Percentiles rank a stretch among this genome's conserved stretches.
Conservation (phyloP, 1,284 basidiomycete species). For the Kalmanozyma brasiliensis region DNA sequence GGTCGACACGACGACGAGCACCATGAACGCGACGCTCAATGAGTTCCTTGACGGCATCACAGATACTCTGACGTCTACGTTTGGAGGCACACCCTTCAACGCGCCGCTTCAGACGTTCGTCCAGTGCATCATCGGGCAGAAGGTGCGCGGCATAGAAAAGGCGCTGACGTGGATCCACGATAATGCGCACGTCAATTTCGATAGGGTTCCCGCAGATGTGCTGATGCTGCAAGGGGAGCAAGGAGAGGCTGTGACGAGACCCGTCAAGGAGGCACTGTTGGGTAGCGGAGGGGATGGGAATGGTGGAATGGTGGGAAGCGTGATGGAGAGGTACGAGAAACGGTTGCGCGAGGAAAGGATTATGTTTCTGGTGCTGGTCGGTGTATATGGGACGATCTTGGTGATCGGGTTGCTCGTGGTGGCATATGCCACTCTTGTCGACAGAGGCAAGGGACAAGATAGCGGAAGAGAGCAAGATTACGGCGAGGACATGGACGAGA, state of each 20-base stretch:
- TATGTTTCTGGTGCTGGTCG: slow-evolving; percentile 84
- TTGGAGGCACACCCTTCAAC: slow-evolving; percentile 71
- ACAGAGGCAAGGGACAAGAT: not conserved
- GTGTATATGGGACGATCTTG: slow-evolving; percentile 80
- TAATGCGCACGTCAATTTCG: slow-evolving; percentile 82
- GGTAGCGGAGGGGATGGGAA: slow-evolving; percentile 69
- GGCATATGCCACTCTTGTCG: slow-evolving; percentile 68
- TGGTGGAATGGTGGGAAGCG: slow-evolving; percentile 76
- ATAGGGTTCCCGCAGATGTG: slow-evolving; percentile 77
- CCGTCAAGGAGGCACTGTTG: slow-evolving; percentile 26
- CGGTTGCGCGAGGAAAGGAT: slow-evolving; percentile 81
- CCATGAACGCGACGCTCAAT: slow-evolving; percentile 76
- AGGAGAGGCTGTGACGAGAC: slow-evolving; percentile 75
- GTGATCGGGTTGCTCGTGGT: slow-evolving; percentile 77
- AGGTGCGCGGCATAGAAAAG: slow-evolving; percentile 84
- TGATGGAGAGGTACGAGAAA: slow-evolving; percentile 79
- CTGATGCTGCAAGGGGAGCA: slow-evolving; percentile 79
- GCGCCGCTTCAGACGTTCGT: slow-evolving; percentile 50
- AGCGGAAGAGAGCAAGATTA: not conserved
- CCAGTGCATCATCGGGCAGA: slow-evolving; percentile 84
- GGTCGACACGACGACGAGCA: slow-evolving; percentile 89
- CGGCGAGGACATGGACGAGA: slow-evolving; percentile 4
- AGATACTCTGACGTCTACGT: slow-evolving; percentile 73
- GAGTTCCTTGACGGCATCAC: slow-evolving; percentile 70
- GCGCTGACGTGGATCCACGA: slow-evolving; percentile 91